phyloP scores from a whole-genome alignment of 495 filamentous ascomycete species.

The Penicillium mononematosum region DNA sequence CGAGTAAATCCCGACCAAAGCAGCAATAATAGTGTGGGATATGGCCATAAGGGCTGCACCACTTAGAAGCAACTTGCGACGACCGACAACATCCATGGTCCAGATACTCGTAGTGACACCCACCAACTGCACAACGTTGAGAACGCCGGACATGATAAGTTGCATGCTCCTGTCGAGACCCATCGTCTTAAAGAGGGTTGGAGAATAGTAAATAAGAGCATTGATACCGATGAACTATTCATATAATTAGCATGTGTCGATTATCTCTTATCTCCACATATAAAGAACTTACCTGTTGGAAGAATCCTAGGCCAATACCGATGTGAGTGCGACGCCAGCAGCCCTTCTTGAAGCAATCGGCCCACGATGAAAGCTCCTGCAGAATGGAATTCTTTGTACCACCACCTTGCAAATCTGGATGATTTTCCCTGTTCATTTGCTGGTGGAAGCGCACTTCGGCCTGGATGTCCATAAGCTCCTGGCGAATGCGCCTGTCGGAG shows the following conservation, averaged over 20 bases:
- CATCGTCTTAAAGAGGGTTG: constrained; percentile 58
- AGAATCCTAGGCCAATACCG: constrained; percentile 55
- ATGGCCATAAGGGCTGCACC: constrained; percentile 50
- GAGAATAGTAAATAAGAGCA: constrained; percentile 56
- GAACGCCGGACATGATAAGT: constrained; percentile 57
- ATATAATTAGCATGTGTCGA: constrained; percentile 10
- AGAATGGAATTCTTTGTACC: constrained; percentile 31
- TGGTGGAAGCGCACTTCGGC: constrained; percentile 52
- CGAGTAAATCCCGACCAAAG: constrained; percentile 46
- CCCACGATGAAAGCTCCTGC: constrained; percentile 47
- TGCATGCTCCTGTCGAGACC: constrained; percentile 56
- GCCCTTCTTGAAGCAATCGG: constrained; percentile 49
- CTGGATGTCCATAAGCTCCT: constrained; percentile 53
- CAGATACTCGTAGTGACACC: constrained; percentile 49
- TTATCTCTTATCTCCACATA: not conserved
- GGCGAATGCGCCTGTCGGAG: constrained; percentile 43
- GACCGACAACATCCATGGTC: constrained; percentile 50
- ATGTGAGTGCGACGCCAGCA: constrained; percentile 57
- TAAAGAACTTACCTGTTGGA: constrained; percentile 43
- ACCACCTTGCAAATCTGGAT: constrained; percentile 43
- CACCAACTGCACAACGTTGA: constrained; percentile 55
- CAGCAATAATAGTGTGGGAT: constrained; percentile 51
- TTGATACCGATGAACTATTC: constrained; percentile 50
- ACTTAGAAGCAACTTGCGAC: constrained; percentile 45
- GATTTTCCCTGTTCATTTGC: constrained; percentile 43